Evolutionary conservation across 2,329 filamentous ascomycete species (phyloP), one percentile per base, ranked within the genome.

Genomic region (Claviceps citrina): DNA sequence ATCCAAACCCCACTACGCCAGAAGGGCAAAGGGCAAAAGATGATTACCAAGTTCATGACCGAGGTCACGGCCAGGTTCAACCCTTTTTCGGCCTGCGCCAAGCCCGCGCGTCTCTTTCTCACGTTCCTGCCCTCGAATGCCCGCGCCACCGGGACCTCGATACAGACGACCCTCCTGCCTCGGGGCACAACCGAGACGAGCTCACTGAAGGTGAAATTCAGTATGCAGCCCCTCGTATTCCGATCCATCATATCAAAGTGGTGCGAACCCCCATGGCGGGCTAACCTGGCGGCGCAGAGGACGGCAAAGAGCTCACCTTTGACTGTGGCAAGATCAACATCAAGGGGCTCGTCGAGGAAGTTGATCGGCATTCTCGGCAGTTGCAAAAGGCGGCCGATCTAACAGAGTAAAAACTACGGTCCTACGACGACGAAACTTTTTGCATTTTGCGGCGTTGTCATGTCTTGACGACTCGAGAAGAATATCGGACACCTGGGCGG

Each of bases 1-100:
- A n/a, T n/a, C n/a, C n/a, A n/a, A n/a, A n/a, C n/a, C n/a, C n/a
- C n/a, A n/a, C n/a, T n/a, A n/a, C n/a, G n/a, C n/a, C n/a, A n/a
- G n/a, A n/a, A n/a, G n/a, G n/a, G n/a, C n/a, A n/a, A n/a, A n/a
- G n/a, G n/a, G n/a, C n/a, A n/a, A n/a, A 68, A 59, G 38, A 91
- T 91, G 84, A 84, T 91, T 45, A 89, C 83, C 44, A 78, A 79
- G 57, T 91, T 84, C 67, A 74, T 93, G 60, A 89, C 86, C 59
- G 76, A 85, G 58, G 78, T 96, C 53, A 77, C 73, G 53, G 81
- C 85, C 48, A 77, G 76, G 58, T 95, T 96, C 76, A 94, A 93
- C 64, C 89, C 91, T 30, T 96, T 96, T 73, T 81, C 78, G 22
- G 64, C 72, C 19, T 70, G 73, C 57, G 78, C 84, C 46, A 86